phyloP scores from a whole-genome alignment of 345 rosid species.

The Corchorus olitorius region DNA sequence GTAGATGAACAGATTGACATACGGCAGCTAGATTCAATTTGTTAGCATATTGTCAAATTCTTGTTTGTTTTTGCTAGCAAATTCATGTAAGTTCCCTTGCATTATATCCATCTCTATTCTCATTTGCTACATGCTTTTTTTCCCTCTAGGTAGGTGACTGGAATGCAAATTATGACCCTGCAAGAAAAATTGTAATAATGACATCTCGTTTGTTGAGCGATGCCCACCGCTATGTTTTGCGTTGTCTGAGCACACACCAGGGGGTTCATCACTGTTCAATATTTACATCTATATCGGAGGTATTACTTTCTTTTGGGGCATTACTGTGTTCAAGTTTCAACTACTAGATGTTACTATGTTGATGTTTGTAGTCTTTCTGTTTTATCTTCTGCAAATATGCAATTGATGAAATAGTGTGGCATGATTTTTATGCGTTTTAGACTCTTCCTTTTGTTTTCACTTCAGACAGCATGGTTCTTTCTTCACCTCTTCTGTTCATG shows the following conservation, averaged over 20 bases:
- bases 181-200: conserved; percentile 62
- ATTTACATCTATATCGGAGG: conserved; percentile 93
- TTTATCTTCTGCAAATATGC: conserved; percentile 3
- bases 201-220: conserved; percentile 85
- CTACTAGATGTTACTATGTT: conserved; percentile 13
- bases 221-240: conserved; percentile 89
- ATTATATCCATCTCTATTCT: conserved; percentile 14
- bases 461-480: not conserved
- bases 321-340: conserved; percentile 13
- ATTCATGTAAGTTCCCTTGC: not conserved
- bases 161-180: conserved; percentile 54
- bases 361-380: conserved; percentile 12
- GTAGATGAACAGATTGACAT: not conserved
- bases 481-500: conserved; percentile 11
- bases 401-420: conserved; percentile 10
- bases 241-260: conserved; percentile 68
- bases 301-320: conserved; percentile 29
- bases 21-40: not conserved
- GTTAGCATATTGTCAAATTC: not conserved
- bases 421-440: conserved; percentile 14
- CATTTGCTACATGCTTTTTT: conserved; percentile 18
- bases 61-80: not conserved
- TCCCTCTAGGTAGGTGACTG: conserved; percentile 67
- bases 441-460: not conserved
- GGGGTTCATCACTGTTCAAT: conserved; percentile 55